Percentiles rank a stretch among this genome's conserved stretches.
These are phyloP conservation scores for Blastocystis sp. DNA, from an alignment of 352 stramenopile species.

Conservation along the genomic window DNA sequence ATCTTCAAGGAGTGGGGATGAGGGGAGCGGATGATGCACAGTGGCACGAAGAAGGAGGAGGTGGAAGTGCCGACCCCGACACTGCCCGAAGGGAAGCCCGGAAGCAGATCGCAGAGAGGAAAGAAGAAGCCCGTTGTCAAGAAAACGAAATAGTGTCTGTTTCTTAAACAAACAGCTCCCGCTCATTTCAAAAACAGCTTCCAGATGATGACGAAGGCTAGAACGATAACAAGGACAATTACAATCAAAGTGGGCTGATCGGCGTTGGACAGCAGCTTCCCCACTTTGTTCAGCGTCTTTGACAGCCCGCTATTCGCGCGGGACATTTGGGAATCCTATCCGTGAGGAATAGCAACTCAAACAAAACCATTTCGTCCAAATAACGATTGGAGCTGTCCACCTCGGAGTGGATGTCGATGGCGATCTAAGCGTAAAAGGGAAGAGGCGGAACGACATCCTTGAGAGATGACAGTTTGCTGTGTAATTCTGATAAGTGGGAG, in stretches of 20 bases:
- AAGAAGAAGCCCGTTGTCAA: not conserved
- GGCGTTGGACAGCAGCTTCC: constrained; percentile 35
- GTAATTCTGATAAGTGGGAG: constrained; percentile 1
- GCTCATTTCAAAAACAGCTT: constrained; percentile 17
- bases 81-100: not conserved
- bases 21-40: not conserved
- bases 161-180: not conserved
- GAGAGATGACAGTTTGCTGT: constrained; percentile 30
- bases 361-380: constrained; percentile 7
- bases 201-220: constrained; percentile 20
- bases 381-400: constrained; percentile 9
- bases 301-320: not conserved
- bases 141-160: constrained; percentile 19
- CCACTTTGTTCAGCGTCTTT: constrained; percentile 21
- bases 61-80: constrained; percentile 34
- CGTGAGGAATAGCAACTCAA: not conserved
- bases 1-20: constrained; percentile 30
- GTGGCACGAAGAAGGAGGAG: constrained; percentile 23
- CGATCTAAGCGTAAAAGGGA: not conserved
- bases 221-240: constrained; percentile 24
- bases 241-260: constrained; percentile 42
- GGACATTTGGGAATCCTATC: constrained; percentile 20
- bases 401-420: constrained; percentile 26
- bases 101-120: not conserved
- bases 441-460: constrained; percentile 6